Evolutionary conservation across 2,329 filamentous ascomycete species (phyloP), one percentile per base, ranked within the genome.

Genomic region (Coleophoma crateriformis): DNA sequence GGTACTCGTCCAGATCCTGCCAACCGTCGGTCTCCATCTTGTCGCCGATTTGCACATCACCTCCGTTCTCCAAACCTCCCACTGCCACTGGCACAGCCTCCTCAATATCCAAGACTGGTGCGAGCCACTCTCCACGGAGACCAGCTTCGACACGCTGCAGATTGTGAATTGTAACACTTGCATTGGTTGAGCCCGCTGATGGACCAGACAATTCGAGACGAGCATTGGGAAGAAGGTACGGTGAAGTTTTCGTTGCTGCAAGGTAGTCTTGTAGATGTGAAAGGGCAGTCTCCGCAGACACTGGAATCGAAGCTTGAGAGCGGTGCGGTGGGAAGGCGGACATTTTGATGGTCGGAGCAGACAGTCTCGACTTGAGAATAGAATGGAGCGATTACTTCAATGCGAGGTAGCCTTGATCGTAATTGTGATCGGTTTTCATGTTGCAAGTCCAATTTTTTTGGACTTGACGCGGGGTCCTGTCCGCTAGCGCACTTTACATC

Each of bases 141-240:
- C 77, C 77, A 6, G 72, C 71, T 54, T 75, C 74, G 8, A 81
- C 72, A 44, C 78, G 70, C 35, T 71, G 67, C 42, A 81, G 61
- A 57, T 79, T 75, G 59, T 78, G 74, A 47, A 81, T 66, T 13
- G 71, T 67, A n/a, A 78, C 65, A 7, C 72, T 59, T 3, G 61
- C 61, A 14, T 55, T 54, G 14, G 53, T 58, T 11, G 57, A 54
- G 3, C 58, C 59, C 4, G 59, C 54, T 12, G 58, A 58, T 14
- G 63, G 62, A 5, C 64, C 64, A 7, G 60, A 58, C n/a, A 59
- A 48, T 34, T 63, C 58, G 27, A 67, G 59, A 34, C 56, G 59
- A 12, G 63, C 63, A 48, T 66, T 66, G n/a, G 64, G 64, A 7
- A 64, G 60, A 15, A 66, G 58, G 49, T 61, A 54, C 8, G 63